Percentiles rank a stretch among this genome's conserved stretches.
Conservation (phyloP, 2,329 filamentous ascomycete genomes). For the Paraconiothyrium brasiliense region DNA sequence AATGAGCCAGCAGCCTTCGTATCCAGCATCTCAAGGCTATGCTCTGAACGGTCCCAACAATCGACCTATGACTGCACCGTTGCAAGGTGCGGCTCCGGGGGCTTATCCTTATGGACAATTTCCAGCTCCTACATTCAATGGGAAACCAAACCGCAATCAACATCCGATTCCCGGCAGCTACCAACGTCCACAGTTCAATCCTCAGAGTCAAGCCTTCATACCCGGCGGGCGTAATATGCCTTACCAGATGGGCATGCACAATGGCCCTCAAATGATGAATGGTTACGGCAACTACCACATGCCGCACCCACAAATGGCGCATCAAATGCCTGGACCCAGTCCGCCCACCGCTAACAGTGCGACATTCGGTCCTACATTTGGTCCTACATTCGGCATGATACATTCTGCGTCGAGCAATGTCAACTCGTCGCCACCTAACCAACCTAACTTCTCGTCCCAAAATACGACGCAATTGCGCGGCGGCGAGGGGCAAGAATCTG, state of each 20-base stretch:
- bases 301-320: conserved; percentile 30
- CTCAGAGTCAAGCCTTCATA: conserved; percentile 91
- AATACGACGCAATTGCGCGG: conserved; percentile 19
- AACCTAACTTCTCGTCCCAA: conserved; percentile 29
- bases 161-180: conserved; percentile 87
- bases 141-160: conserved; percentile 74
- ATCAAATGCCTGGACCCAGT: conserved; percentile 40
- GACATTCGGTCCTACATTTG: conserved; percentile 42
- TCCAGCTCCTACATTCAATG: conserved; percentile 67
- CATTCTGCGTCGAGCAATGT: conserved; percentile 23
- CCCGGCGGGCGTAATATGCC: conserved; percentile 63
- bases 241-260: conserved; percentile 44
- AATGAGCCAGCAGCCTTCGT: conserved; percentile 41
- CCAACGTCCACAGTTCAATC: conserved; percentile 88
- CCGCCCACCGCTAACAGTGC: conserved; percentile 38
- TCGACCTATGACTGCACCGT: conserved; percentile 48
- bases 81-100: conserved; percentile 50
- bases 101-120: conserved; percentile 81
- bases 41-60: conserved; percentile 36
- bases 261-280: conserved; percentile 45
- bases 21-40: conserved; percentile 38
- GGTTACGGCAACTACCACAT: conserved; percentile 40
- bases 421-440: conserved; percentile 26
- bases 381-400: conserved; percentile 39
- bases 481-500: conserved; percentile 22